Evolutionary conservation across 495 filamentous ascomycete genomes (phyloP).

Genomic region (Cudoniella acicularis): DNA sequence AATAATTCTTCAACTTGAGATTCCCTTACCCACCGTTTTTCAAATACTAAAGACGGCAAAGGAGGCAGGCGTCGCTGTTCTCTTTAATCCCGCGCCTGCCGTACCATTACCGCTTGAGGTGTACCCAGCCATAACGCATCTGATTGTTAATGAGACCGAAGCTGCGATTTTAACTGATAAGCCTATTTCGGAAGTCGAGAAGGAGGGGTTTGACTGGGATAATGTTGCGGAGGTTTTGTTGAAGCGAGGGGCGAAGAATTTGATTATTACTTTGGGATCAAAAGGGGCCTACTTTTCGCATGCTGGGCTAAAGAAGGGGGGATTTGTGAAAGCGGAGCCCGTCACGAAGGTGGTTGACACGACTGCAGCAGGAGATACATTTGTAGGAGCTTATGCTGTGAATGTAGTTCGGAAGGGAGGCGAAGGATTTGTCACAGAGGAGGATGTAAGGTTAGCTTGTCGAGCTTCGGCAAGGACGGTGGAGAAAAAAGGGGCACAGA

Average conservation of each 20-base stretch:
- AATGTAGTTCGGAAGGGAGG: constrained; percentile 48
- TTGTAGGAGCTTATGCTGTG: constrained; percentile 84
- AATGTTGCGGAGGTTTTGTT: constrained; percentile 57
- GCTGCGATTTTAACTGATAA: constrained; percentile 62
- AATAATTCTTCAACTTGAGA: constrained; percentile 86
- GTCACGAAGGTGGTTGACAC: constrained; percentile 79
- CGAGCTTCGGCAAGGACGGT: constrained; percentile 73
- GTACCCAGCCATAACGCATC: constrained; percentile 65
- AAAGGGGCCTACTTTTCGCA: constrained; percentile 69
- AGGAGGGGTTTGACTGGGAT: constrained; percentile 38
- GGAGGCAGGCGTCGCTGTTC: constrained; percentile 48
- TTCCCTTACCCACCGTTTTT: constrained; percentile 68
- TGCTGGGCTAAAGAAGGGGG: constrained; percentile 35
- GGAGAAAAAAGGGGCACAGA: constrained; percentile 75
- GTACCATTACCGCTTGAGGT: constrained; percentile 61
- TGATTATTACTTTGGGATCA: constrained; percentile 79
- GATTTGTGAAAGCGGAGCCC: constrained; percentile 51
- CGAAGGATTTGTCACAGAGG: constrained; percentile 32
- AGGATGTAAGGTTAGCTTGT: constrained; percentile 63
- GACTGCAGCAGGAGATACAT: constrained; percentile 92
- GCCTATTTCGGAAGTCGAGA: constrained; percentile 41
- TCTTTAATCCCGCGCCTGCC: constrained; percentile 81
- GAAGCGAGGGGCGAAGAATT: constrained; percentile 62
- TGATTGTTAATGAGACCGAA: constrained; percentile 91
- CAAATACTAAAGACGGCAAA: constrained; percentile 55